Evolutionary conservation across 306 rosid genomes (phyloP).

Genomic region (Citrullus colocynthis): DNA sequence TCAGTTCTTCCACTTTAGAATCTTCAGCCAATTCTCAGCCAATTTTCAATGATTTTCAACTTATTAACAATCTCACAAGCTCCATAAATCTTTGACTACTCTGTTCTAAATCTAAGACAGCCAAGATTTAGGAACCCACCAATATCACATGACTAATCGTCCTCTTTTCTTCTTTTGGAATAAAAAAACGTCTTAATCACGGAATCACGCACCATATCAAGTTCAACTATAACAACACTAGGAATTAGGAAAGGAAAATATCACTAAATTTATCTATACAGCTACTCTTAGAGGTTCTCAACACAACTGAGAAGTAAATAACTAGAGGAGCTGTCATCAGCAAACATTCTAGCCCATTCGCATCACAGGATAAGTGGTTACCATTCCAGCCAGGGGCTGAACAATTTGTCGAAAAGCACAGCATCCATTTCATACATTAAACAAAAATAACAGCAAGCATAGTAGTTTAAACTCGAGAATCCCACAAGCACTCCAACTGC

Average conservation of each 20-base stretch:
- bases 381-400: constrained; percentile 5
- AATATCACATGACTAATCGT: not conserved
- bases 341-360: not conserved
- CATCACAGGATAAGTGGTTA: not conserved
- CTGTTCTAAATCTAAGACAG: too few relatives aligned
- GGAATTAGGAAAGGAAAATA: not conserved
- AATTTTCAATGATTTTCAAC: too few relatives aligned
- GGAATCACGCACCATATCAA: not conserved
- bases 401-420: not conserved
- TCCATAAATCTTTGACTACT: not conserved
- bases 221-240: not conserved
- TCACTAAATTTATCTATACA: not conserved
- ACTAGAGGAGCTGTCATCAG: not conserved
- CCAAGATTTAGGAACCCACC: not conserved
- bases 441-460: not conserved
- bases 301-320: not conserved
- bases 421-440: not conserved
- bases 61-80: not conserved
- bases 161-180: not conserved
- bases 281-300: not conserved
- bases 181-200: not conserved
- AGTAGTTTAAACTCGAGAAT: not conserved
- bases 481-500: constrained; percentile 1
- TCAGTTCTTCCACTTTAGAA: not conserved
- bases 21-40: too few relatives aligned